Evolutionary conservation across 2,329 filamentous ascomycete genomes (phyloP).

Genomic region (Ramularia endophylla): DNA sequence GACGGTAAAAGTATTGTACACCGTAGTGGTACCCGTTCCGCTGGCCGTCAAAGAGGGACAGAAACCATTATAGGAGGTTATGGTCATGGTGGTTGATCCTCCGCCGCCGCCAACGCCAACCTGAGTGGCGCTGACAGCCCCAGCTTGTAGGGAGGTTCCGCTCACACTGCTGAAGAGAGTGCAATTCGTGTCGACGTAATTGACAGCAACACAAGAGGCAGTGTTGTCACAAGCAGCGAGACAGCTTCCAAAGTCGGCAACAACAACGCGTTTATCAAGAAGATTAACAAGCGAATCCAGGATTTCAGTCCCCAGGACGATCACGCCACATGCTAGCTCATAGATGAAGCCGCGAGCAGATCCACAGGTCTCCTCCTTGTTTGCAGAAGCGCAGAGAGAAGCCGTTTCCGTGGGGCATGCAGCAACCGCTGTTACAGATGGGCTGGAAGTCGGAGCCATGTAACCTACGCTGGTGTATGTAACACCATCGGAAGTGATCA

Average conservation of each 20-base stretch:
- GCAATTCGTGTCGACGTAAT: slow-evolving; percentile 26
- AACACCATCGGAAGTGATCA: neutral
- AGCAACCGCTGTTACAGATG: slow-evolving; percentile 6
- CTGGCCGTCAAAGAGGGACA: neutral
- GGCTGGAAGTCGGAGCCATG: neutral
- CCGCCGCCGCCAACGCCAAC: slow-evolving; percentile 1
- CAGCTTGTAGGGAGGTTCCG: slow-evolving; percentile 17
- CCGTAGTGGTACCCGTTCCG: slow-evolving; percentile 24
- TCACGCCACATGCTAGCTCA: no score
- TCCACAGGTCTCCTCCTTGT: slow-evolving; percentile 10
- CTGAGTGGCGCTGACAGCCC: slow-evolving; percentile 18
- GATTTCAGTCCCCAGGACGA: no score
- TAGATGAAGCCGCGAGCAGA: no score
- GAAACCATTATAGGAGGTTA: no score
- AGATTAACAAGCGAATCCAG: no score
- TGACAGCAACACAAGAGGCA: slow-evolving; percentile 24
- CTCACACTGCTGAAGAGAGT: slow-evolving; percentile 26
- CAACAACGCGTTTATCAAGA: neutral
- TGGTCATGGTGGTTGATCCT: no score
- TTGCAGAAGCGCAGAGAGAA: slow-evolving; percentile 3
- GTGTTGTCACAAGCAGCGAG: slow-evolving; percentile 21
- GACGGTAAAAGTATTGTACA: slow-evolving; percentile 28
- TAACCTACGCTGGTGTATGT: neutral
- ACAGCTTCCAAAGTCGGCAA: slow-evolving; percentile 15
- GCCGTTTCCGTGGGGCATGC: slow-evolving; percentile 8